Evolutionary conservation across 2,329 filamentous ascomycete species (phyloP).

Genomic region (Penicillium digitatum): DNA sequence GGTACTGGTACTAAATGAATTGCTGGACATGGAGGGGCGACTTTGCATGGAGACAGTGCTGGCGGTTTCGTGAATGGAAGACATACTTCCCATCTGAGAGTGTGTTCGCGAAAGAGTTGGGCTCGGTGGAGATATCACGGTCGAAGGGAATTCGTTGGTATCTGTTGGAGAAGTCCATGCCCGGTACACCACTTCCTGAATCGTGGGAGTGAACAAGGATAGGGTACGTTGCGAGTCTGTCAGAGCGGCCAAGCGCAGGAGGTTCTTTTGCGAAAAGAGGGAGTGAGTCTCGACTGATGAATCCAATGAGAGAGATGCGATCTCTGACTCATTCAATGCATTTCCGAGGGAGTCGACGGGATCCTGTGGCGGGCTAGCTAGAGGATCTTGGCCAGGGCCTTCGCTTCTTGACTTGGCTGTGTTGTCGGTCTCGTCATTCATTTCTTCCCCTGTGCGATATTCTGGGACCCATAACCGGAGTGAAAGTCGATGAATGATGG

Average conservation of each 20-base stretch:
- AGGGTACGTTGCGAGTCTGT: slow-evolving; percentile 86
- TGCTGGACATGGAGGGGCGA: slow-evolving; percentile 43
- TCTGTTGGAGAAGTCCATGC: slow-evolving; percentile 83
- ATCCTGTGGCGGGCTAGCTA: slow-evolving; percentile 74
- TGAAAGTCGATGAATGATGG: slow-evolving; percentile 91
- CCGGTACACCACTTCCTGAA: slow-evolving; percentile 83
- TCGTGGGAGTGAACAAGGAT: slow-evolving; percentile 86
- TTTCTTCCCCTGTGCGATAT: slow-evolving; percentile 64
- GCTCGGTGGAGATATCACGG: slow-evolving; percentile 41
- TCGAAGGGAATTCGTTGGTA: slow-evolving; percentile 53
- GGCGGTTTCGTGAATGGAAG: slow-evolving; percentile 64
- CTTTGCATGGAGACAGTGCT: slow-evolving; percentile 65
- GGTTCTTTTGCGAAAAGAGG: slow-evolving; percentile 91
- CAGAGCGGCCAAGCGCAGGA: slow-evolving; percentile 75
- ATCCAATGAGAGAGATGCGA: slow-evolving; percentile 74
- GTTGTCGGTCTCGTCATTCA: slow-evolving; percentile 52
- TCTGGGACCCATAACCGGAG: slow-evolving; percentile 87
- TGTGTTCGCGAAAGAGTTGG: slow-evolving; percentile 59
- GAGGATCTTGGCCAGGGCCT: slow-evolving; percentile 69
- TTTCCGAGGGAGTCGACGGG: slow-evolving; percentile 78
- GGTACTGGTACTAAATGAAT: slow-evolving; percentile 38
- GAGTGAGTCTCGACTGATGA: slow-evolving; percentile 77
- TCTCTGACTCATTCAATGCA: slow-evolving; percentile 67
- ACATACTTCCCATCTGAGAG: slow-evolving; percentile 62
- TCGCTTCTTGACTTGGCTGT: slow-evolving; percentile 43